phyloP scores from a whole-genome alignment of 2,329 filamentous ascomycete genomes.

The Talaromyces sp. region DNA sequence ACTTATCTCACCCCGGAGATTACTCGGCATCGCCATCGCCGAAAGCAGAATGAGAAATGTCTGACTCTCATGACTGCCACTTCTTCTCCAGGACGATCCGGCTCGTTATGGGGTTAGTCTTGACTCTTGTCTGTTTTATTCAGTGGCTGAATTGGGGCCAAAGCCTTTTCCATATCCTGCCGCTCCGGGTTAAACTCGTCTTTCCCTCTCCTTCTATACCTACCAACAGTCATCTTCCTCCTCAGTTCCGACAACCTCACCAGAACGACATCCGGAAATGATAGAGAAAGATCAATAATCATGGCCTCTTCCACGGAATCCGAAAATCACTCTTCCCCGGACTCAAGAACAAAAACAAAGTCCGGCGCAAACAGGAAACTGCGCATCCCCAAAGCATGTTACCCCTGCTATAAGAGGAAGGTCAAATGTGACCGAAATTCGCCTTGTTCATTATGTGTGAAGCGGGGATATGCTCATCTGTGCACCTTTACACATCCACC shows the following conservation, averaged over 20 bases:
- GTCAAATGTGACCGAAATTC: conserved; percentile 47
- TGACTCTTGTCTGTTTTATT: background rate
- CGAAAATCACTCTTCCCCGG: background rate
- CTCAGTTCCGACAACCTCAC: background rate
- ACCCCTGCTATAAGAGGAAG: conserved; percentile 42
- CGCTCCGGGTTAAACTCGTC: too few relatives aligned
- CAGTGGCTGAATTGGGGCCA: too few relatives aligned
- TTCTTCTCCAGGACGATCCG: background rate
- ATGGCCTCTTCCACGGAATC: conserved; percentile 6
- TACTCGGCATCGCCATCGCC: background rate
- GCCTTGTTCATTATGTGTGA: conserved; percentile 46
- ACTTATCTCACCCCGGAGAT: background rate
- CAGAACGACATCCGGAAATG: background rate
- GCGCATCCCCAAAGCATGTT: conserved; percentile 44
- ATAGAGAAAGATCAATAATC: background rate
- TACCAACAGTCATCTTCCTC: too few relatives aligned
- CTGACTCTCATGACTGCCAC: background rate
- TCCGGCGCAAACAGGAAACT: conserved; percentile 24
- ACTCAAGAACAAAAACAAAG: background rate
- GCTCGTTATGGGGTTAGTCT: background rate
- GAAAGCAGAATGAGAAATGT: background rate
- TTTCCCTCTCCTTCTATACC: too few relatives aligned
- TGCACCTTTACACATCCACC: conserved; percentile 46
- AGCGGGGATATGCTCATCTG: conserved; percentile 45
- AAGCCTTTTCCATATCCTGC: too few relatives aligned